Conservation (phyloP, 2,329 filamentous ascomycete species). For the Daldinia sp. region DNA sequence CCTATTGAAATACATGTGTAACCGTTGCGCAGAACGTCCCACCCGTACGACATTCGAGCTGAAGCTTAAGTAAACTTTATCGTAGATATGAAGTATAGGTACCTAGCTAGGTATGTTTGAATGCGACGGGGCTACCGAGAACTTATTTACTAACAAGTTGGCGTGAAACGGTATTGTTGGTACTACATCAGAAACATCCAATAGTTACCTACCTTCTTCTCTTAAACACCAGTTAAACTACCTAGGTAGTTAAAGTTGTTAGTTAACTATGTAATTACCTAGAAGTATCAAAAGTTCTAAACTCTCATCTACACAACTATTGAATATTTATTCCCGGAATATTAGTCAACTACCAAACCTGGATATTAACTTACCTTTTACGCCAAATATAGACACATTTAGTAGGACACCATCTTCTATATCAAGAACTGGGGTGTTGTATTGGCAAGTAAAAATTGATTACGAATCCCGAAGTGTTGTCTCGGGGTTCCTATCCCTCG, state of each 20-base stretch:
- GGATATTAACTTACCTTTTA: neutral
- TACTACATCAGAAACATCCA: neutral
- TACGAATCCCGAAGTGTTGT: conserved; percentile 2
- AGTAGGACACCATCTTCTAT: neutral
- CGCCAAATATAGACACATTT: neutral
- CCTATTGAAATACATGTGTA: conserved; percentile 4
- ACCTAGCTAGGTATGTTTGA: too few relatives aligned
- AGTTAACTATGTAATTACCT: neutral
- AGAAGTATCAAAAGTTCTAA: neutral
- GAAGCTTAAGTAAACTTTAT: conserved; percentile 28
- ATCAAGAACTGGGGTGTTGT: neutral
- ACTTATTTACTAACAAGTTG: neutral
- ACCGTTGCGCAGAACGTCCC: conserved; percentile 10
- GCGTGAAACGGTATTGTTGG: neutral
- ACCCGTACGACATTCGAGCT: conserved; percentile 12
- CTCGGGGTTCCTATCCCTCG: conserved; percentile 3
- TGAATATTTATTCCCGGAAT: conserved; percentile 2
- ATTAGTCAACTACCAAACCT: conserved; percentile 5
- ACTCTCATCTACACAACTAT: neutral
- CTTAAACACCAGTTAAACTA: neutral
- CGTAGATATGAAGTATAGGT: neutral
- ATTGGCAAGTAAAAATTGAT: neutral
- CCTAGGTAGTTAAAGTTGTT: neutral
- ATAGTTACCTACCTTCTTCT: neutral
- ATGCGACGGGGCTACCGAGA: neutral